Conservation (phyloP, 345 rosid genomes). For the Nephelium lappaceum region DNA sequence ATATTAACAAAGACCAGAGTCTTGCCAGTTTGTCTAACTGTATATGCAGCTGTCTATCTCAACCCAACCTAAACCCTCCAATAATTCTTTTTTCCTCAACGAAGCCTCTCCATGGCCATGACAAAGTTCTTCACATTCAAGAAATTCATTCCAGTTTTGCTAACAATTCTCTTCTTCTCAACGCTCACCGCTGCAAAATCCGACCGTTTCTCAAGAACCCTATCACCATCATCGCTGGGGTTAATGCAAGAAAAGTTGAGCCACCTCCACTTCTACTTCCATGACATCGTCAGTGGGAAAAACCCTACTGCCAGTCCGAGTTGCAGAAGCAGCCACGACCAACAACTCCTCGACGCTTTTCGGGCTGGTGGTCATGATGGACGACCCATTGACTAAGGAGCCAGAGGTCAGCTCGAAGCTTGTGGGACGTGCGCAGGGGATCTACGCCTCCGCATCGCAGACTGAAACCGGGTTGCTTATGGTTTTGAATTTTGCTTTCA, state of each 20-base stretch:
- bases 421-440: constrained; percentile 37
- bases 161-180: neutral
- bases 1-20: too few species aligned
- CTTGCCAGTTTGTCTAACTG: too few species aligned
- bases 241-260: constrained; percentile 34
- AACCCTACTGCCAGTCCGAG: constrained; percentile 29
- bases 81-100: too few species aligned
- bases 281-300: constrained; percentile 29
- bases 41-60: neutral
- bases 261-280: constrained; percentile 49
- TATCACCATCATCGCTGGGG: constrained; percentile 10
- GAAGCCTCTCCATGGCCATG: neutral
- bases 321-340: constrained; percentile 31
- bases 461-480: constrained; percentile 21
- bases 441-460: constrained; percentile 24
- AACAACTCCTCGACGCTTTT: constrained; percentile 17
- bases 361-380: constrained; percentile 21
- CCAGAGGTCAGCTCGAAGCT: constrained; percentile 24
- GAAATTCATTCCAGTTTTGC: neutral
- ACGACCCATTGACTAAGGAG: constrained; percentile 28
- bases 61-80: neutral
- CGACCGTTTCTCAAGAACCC: neutral
- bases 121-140: neutral
- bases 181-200: neutral
- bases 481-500: constrained; percentile 36